Evolutionary conservation across 352 stramenopile species (phyloP).

Genomic region (Phytophthora macrochlamydospora): DNA sequence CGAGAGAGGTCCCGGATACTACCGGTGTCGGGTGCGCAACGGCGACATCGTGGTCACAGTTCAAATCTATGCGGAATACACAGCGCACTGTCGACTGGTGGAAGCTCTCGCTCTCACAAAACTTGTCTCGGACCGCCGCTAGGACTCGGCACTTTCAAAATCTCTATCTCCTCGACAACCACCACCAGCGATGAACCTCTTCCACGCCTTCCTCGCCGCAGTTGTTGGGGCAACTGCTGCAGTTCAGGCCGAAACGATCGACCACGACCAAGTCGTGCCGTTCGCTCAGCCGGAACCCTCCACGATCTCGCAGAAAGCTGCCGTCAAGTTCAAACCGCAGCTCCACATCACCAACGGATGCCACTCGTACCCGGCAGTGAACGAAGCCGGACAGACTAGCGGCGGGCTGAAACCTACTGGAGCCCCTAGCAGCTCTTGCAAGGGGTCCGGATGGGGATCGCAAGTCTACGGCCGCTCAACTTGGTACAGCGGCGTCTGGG

Average conservation of each 20-base stretch:
- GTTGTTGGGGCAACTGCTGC: too few species aligned
- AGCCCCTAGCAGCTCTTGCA: conserved; percentile 11
- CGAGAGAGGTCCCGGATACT: too few species aligned
- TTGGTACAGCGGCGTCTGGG: conserved; percentile 20
- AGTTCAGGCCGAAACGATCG: not conserved
- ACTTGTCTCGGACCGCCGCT: too few species aligned
- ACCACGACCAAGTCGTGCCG: not conserved
- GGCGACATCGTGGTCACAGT: too few species aligned
- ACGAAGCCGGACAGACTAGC: conserved; percentile 12
- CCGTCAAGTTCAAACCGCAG: not conserved
- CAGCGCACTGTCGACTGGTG: too few species aligned
- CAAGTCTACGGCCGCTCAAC: conserved; percentile 33
- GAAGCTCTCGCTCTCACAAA: too few species aligned
- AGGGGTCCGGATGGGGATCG: conserved; percentile 21
- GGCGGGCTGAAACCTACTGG: not conserved
- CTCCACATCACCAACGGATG: not conserved
- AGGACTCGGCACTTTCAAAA: too few species aligned
- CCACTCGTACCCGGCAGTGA: conserved; percentile 35
- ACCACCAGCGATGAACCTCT: too few species aligned
- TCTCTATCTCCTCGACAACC: too few species aligned
- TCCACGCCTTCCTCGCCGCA: too few species aligned
- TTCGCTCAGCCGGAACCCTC: not conserved
- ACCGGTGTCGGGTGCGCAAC: too few species aligned
- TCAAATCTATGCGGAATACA: too few species aligned
- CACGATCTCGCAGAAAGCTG: not conserved